phyloP scores from a whole-genome alignment of 306 rosid species.

The Vicia villosa region DNA sequence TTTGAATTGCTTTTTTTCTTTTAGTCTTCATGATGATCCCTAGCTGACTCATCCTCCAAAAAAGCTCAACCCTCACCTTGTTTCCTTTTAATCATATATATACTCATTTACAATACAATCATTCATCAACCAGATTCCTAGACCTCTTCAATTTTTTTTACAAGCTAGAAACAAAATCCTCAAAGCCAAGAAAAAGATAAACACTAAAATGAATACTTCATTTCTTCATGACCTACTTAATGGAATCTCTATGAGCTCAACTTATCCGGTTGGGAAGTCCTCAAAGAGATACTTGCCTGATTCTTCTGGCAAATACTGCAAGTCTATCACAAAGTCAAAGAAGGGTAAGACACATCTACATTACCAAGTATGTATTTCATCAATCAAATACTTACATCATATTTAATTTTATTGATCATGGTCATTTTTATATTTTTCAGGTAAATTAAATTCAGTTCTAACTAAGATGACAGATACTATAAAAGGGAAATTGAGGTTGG shows the following conservation, averaged over 20 bases:
- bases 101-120: conserved; percentile 2
- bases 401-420: background rate
- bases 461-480: conserved; percentile 66
- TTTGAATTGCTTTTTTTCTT: conserved; percentile 26
- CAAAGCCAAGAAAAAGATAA: too few species aligned
- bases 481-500: conserved; percentile 74
- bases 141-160: too few species aligned
- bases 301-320: conserved; percentile 40
- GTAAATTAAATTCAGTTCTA: conserved; percentile 42
- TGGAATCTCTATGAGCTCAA: conserved; percentile 43
- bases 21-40: conserved; percentile 50
- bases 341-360: conserved; percentile 39
- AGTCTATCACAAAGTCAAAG: conserved; percentile 42
- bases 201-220: conserved; percentile 51
- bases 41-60: conserved; percentile 50
- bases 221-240: conserved; percentile 49
- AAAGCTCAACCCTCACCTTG: conserved; percentile 37
- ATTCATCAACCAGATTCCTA: conserved; percentile 36
- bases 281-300: conserved; percentile 47
- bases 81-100: conserved; percentile 35
- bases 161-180: too few species aligned
- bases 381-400: background rate
- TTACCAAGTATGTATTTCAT: conserved; percentile 17
- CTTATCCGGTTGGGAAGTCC: conserved; percentile 30
- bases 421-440: conserved; percentile 37